Evolutionary conservation across 2,329 filamentous ascomycete genomes (phyloP), one percentile per base, ranked within the genome.

Genomic region (Claviceps africana): DNA sequence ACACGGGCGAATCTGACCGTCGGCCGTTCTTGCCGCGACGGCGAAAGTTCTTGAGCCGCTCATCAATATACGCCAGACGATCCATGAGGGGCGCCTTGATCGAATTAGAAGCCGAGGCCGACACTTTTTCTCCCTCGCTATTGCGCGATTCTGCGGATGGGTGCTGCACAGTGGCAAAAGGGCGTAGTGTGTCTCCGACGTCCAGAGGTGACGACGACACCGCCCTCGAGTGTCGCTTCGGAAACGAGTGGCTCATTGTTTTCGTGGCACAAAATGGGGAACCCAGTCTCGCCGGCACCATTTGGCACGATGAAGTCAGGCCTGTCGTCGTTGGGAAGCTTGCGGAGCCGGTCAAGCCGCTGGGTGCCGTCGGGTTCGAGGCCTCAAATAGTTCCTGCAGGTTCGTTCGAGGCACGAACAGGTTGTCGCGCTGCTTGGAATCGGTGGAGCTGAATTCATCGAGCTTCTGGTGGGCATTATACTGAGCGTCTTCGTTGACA

Each of bases 41-140:
- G 54, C 75, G 72, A 53, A 81, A 68, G 54, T 78, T 75, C 57
- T 73, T 75, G 44, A 81, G 71, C 39, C 77, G 74, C 57, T 78
- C 72, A 59, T 81, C 77, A 47, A 81, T 72, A 55, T 81, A 80
- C 4, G 77, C 76, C 52, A 81, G 65, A 11, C 76, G 74, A 37
- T 70, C 72, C 22, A 72, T 70, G 44, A 81, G 63, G 39, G 72
- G 73, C 15, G 72, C 65, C 53, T 69, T 67, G 22, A 68, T 63
- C 7, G 65, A 60, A n/a, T 65, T 28, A n/a, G 48, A 28, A 17
- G 47, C 35, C 22, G 42, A 42, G 35, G 22, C 8, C 9, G n/a
- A 22, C 9, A 21, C 22, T 13, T 33, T 10, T 13, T 5, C 10
- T n/a, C 17, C 40, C 22, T n/a, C 25, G 17, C 22, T 13, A 37